Percentiles rank a stretch among this genome's conserved stretches.
Evolutionary conservation across 2,329 filamentous ascomycete genomes (phyloP).

Genomic region (Fusarium sp.): DNA sequence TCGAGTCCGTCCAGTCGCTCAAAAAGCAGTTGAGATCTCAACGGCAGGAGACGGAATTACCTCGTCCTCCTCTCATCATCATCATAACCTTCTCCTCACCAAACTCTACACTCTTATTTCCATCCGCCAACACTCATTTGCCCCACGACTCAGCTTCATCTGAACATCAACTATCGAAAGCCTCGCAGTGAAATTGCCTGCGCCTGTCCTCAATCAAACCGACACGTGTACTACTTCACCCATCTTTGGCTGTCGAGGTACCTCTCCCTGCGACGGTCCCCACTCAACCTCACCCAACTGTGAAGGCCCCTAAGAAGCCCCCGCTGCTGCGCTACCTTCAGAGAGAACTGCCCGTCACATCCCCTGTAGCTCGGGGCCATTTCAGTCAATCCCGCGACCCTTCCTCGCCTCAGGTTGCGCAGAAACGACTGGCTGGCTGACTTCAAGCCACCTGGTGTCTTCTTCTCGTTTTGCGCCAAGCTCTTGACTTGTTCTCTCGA

Average conservation of each 20-base stretch:
- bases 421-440: constrained; percentile 40
- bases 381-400: constrained; percentile 40
- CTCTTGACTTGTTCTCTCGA: constrained; percentile 32
- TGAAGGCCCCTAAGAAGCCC: constrained; percentile 21
- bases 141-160: constrained; percentile 2
- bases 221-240: constrained; percentile 22
- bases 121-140: not conserved
- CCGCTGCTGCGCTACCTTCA: constrained; percentile 21
- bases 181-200: constrained; percentile 17
- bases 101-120: not conserved
- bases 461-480: constrained; percentile 42
- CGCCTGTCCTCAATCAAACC: constrained; percentile 18
- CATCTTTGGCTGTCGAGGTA: constrained; percentile 18
- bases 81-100: constrained; percentile 4
- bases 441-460: constrained; percentile 49
- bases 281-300: constrained; percentile 8
- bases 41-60: not conserved
- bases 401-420: constrained; percentile 43
- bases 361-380: constrained; percentile 42
- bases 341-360: constrained; percentile 36
- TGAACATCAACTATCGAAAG: constrained; percentile 20
- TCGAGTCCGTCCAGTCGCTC: not conserved
- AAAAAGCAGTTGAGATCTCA: not conserved
- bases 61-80: constrained; percentile 15
- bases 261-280: constrained; percentile 15